phyloP scores from a whole-genome alignment of 2,329 filamentous ascomycete species.

The Exophiala bonariae region DNA sequence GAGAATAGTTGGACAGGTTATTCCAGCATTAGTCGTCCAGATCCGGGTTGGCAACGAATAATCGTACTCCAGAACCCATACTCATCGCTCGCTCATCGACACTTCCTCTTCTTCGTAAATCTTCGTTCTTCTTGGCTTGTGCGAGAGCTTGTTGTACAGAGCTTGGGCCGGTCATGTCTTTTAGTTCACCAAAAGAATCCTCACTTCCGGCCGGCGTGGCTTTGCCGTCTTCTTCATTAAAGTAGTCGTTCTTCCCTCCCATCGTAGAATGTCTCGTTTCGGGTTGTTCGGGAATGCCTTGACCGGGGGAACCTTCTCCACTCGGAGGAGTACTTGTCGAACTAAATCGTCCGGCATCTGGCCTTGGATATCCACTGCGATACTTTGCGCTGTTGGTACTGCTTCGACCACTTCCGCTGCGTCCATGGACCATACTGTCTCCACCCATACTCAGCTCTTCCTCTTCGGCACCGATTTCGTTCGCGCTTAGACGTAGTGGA shows the following conservation, averaged over 20 bases:
- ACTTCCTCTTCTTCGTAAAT: conserved; percentile 47
- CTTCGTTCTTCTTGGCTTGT: conserved; percentile 43
- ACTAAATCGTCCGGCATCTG: conserved; percentile 34
- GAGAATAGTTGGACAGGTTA: background rate
- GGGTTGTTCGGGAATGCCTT: conserved; percentile 42
- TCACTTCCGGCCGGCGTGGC: conserved; percentile 41
- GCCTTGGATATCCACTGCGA: conserved; percentile 46
- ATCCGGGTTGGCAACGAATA: conserved; percentile 51
- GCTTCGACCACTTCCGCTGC: conserved; percentile 60
- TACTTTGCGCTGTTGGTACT: conserved; percentile 52
- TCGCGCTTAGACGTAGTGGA: conserved; percentile 88
- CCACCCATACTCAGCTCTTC: conserved; percentile 32
- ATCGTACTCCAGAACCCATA: conserved; percentile 43
- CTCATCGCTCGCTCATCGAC: conserved; percentile 50
- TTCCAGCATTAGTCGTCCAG: conserved; percentile 33
- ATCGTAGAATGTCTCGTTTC: conserved; percentile 38
- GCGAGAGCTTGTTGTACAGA: conserved; percentile 39
- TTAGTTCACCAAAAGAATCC: conserved; percentile 56
- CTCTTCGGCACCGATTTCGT: conserved; percentile 84
- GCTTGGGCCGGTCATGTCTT: conserved; percentile 49
- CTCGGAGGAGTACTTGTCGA: conserved; percentile 56
- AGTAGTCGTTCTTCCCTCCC: conserved; percentile 29
- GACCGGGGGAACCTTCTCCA: conserved; percentile 25
- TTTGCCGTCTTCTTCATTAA: conserved; percentile 28
- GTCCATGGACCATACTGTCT: conserved; percentile 46